Evolutionary conservation across 441 rosid genomes (phyloP), one percentile per base, ranked within the genome.

Genomic region (Adansonia madagascariensis): DNA sequence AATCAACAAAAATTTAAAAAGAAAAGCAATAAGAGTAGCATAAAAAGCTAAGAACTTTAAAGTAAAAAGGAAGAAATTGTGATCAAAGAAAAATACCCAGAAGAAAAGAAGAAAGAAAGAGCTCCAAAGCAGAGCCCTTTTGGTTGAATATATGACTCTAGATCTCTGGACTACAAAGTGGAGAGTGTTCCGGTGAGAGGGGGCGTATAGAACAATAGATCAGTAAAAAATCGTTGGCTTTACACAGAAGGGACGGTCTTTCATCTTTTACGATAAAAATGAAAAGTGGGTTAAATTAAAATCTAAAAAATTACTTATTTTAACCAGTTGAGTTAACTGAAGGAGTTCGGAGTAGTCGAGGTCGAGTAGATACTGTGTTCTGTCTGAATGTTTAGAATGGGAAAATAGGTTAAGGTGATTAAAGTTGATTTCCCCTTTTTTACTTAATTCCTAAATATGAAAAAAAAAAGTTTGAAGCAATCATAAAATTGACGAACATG

Each of bases 81-180:
- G 72, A 64, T 63, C 31, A 27, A 53, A 71, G 17, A 6, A 64
- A 35, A 27, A 39, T 39, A 73, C 73, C 71, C 27, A 39, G 71
- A 73, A 57, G 65, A 53, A 24, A 70, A 1, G 14, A 14, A 71
- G 43, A 17, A 41, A 11, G 64, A 3, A 55, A 50, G 17, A 75
- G 50, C 73, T 53, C 35, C 31, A 71, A 66, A 63, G 61, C 20
- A 65, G 77, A 74, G 63, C 46, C 46, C 22, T 68, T 31, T 6
- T 10, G 20, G 35, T 41, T 20, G 7, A n/a, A 14, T 24, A 12
- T 50, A 17, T 24, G 62, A 70, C 66, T 41, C 76, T 72, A 49
- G 80, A 80, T 77, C 80, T 61, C 57, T 14, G 39, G 15, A 50
- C 10, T 20, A 74, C 17, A 52, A 9, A 62, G 52, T 53, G 17